phyloP scores from a whole-genome alignment of 139 green algal genomes.

The Asterochloris erici region DNA sequence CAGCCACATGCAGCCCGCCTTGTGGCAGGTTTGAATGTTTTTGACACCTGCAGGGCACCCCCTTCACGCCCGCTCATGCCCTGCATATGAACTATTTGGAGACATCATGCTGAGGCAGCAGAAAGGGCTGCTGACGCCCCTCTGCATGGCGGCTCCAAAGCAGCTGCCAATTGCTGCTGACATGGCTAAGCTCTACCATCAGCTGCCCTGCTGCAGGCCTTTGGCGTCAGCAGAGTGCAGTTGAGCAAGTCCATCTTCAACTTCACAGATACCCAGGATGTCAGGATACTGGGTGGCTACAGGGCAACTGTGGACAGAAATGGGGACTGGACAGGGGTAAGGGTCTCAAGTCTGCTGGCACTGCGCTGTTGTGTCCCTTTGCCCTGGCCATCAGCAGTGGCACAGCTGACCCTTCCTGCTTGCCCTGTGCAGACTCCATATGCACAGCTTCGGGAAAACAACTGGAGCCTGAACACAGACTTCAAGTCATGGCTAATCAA shows the following conservation, averaged over 20 bases:
- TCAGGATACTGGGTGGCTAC: slow-evolving; percentile 59
- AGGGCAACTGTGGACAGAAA: slow-evolving; percentile 19
- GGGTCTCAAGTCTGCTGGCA: not conserved
- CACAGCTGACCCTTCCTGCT: not conserved
- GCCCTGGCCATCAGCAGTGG: not conserved
- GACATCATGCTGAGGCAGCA: too few species aligned
- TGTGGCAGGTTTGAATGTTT: too few species aligned
- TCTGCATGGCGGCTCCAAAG: too few species aligned
- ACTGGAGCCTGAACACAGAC: slow-evolving; percentile 60
- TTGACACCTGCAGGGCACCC: too few species aligned
- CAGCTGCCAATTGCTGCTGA: not conserved
- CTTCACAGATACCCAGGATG: slow-evolving; percentile 68
- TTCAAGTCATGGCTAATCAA: slow-evolving; percentile 23
- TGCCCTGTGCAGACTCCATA: slow-evolving; percentile 31
- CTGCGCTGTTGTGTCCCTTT: not conserved
- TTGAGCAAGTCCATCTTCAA: slow-evolving; percentile 68
- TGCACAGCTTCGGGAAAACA: slow-evolving; percentile 63
- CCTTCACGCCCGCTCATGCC: too few species aligned
- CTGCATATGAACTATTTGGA: too few species aligned
- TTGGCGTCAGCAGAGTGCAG: slow-evolving; percentile 26
- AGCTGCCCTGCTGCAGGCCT: slow-evolving; percentile 4
- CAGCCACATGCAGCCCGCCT: too few species aligned
- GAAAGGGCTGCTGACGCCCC: too few species aligned
- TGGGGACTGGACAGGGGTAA: not conserved
- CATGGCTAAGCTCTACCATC: too few species aligned